Base-by-base conservation (phyloP, 345 rosid species). In the Populus simonii region DNA sequence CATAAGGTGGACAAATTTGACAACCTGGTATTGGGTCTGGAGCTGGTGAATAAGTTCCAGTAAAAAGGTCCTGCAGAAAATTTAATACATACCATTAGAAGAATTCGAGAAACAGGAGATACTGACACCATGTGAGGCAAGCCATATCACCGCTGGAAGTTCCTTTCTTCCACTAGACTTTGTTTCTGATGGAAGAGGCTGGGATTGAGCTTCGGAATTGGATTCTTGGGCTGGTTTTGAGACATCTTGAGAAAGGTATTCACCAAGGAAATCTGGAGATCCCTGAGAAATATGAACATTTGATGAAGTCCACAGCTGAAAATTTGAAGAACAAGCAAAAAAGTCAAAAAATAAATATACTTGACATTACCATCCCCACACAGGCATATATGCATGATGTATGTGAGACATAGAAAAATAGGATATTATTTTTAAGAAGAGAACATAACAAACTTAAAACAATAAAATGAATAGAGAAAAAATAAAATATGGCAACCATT, bases 61-160 rank as follows among this genome's bases (percentile, higher is more conserved):
- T 69, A 79, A 92, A 93, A 80, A 93, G 88, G 81, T 93, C 94
- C 97, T 94, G 87, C 74, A 76, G 68, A 80, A 71, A 74, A 69
- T 47, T 75, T 69, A 71, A 74, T 17, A 51, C 43, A 75, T 69
- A 72, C 79, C 25, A 51, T 27, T 31, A 49, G 68, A 71, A 78
- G 65, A 59, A 33, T 66, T 80, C 49, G 47, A 76, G 74, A 74
- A 79, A 73, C 6, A 67, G 68, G 39, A 38, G 8, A 38, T 38
- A 38, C 59, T 16, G 29, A 29, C 39, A 68, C 13, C 73, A 49
- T 20, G 35, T 2, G 66, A 73, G 31, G 27, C 68, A 69, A 82
- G 67, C 67, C 43, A 75, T n/a, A 80, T 79, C 79, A 93, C 97
- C 80, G 68, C 84, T 13, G 98, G 98, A 78, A 93, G 91, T 81